Conservation (phyloP, 2,329 filamentous ascomycete genomes). For the Fusarium neocosmosporiellum region DNA sequence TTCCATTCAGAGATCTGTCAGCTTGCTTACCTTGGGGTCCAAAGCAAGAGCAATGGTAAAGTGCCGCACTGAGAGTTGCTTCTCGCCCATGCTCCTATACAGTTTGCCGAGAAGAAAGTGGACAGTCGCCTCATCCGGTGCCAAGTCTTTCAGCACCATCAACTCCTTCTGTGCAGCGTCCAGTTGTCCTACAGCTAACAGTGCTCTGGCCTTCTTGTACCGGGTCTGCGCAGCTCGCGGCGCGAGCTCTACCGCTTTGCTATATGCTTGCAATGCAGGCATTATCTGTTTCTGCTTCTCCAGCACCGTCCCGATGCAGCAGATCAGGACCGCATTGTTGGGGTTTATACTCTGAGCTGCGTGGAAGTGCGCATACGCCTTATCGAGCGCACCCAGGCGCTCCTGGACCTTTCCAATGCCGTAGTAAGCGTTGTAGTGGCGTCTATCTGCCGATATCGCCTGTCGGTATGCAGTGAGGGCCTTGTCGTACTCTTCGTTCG, state of each 20-base stretch:
- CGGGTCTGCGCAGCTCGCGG: constrained; percentile 84
- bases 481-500: constrained; percentile 97
- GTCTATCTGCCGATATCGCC: constrained; percentile 84
- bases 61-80: constrained; percentile 85
- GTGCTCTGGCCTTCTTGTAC: constrained; percentile 90
- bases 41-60: constrained; percentile 95
- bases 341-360: constrained; percentile 91
- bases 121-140: constrained; percentile 94
- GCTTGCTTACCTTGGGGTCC: constrained; percentile 85
- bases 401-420: constrained; percentile 86
- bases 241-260: constrained; percentile 82
- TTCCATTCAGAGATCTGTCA: background rate
- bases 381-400: constrained; percentile 89
- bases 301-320: constrained; percentile 89
- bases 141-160: constrained; percentile 88
- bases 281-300: constrained; percentile 88
- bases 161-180: constrained; percentile 83
- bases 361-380: constrained; percentile 91
- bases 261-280: constrained; percentile 83
- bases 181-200: constrained; percentile 79
- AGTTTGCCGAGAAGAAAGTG: constrained; percentile 93
- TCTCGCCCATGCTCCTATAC: constrained; percentile 78
- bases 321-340: constrained; percentile 90
- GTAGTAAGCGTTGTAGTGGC: constrained; percentile 99
- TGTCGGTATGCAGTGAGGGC: constrained; percentile 88